A percentile compares a stretch with the other conserved stretches of the same genome.
phyloP scores from a whole-genome alignment of 2,329 filamentous ascomycete genomes.

The Periconia macrospinosa region DNA sequence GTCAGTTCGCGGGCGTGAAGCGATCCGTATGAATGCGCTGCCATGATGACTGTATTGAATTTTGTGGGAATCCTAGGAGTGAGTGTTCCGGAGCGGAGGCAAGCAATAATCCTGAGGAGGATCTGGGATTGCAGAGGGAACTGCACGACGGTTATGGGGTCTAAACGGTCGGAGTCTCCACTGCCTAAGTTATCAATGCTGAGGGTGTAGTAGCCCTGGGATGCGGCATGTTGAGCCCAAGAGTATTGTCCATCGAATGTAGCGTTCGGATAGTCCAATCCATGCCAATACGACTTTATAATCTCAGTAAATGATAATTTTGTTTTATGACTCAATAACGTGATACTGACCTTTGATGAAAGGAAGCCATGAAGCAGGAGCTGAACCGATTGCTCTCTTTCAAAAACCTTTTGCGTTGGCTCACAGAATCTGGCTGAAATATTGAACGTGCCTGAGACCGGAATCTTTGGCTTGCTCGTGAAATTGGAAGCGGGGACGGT shows the following conservation, averaged over 20 bases:
- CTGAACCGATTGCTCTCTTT: background rate
- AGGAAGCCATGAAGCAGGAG: constrained; percentile 1
- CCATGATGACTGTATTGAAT: constrained; percentile 53
- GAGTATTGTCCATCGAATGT: constrained; percentile 4
- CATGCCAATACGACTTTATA: background rate
- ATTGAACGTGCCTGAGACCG: background rate
- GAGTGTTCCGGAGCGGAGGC: constrained; percentile 49
- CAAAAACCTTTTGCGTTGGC: background rate
- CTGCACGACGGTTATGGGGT: constrained; percentile 61
- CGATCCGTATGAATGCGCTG: constrained; percentile 65
- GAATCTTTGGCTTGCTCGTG: background rate
- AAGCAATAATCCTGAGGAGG: constrained; percentile 53
- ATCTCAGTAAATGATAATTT: background rate
- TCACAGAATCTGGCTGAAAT: constrained; percentile 1
- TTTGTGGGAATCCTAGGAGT: constrained; percentile 32
- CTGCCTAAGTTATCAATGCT: constrained; percentile 64
- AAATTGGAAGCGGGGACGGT: background rate
- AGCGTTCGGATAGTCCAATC: background rate
- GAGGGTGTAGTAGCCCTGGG: constrained; percentile 59
- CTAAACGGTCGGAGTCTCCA: constrained; percentile 56
- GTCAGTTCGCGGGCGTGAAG: constrained; percentile 54
- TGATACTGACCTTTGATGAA: background rate
- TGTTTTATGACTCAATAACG: background rate
- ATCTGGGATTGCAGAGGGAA: constrained; percentile 56
- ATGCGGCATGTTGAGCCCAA: constrained; percentile 45